Evolutionary conservation across 192 early-diverging fungal genomes (phyloP), one percentile per base, ranked within the genome.

Genomic region (Podila minutissima): DNA sequence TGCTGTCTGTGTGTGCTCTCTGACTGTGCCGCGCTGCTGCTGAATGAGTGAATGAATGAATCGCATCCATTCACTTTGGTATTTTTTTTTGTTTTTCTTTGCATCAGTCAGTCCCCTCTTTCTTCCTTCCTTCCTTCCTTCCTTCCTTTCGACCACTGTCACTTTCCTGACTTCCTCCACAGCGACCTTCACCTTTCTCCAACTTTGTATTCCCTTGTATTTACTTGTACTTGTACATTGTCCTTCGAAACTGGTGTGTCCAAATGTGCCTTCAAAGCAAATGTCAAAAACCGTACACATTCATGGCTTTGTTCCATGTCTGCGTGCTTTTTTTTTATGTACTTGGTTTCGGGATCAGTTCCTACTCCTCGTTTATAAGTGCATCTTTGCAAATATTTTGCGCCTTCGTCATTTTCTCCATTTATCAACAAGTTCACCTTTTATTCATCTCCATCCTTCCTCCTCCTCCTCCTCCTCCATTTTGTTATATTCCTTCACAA

Each of bases 171-270:
- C 35, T 37, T 37, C 64, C 9, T 41, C 13, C n/a, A 49, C 64
- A 50, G 15, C 12, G 24, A 29, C 48, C 41, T 46, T 31, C 13
- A 5, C 48, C n/a, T 20, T 37, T 32, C 11, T 24, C 26, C 49
- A 26, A 51, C 55, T 50, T n/a, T 29, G 17, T 29, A 32, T 33
- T 57, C 37, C 33, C 5, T 31, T 46, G 59, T 19, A 53, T 49
- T 60, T 53, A 19, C 19, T 53, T 67, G 51, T 32, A 15, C n/a
- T 74, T 59, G 11, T 60, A 17, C 35, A 26, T 59, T 38, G 50
- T 51, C n/a, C 37, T 49, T 69, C 58, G 50, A 17, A 37, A 46
- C 58, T 22, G 59, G 29, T 70, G 15, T 24, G 29, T 71, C 35
- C 41, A 46, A 46, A 15, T 46, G 41, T 46, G 41, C 35, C 9